Evolutionary conservation across 257 asterid genomes (phyloP).

Genomic region (Capsicum pubescens): DNA sequence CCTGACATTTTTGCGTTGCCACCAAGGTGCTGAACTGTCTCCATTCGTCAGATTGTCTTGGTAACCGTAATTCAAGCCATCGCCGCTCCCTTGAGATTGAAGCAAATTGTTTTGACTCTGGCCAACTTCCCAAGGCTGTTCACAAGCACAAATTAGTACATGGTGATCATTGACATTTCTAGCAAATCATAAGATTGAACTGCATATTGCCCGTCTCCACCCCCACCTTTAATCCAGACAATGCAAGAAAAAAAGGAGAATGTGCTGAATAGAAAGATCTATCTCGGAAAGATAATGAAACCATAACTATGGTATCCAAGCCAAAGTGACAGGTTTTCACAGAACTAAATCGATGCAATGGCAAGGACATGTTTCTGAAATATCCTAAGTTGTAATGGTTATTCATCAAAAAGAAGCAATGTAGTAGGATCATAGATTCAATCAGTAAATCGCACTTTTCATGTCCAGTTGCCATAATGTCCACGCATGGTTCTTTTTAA

Average conservation of each 20-base stretch:
- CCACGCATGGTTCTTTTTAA: not conserved
- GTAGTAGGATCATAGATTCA: not conserved
- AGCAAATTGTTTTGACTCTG: constrained; percentile 55
- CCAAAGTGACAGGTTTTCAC: constrained; percentile 2
- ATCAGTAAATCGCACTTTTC: not conserved
- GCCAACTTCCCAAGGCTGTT: constrained; percentile 90
- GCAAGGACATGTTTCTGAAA: not conserved
- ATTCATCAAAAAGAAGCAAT: constrained; percentile 8
- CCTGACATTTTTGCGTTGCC: constrained; percentile 63
- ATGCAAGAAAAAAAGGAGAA: not conserved
- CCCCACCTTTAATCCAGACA: constrained; percentile 3
- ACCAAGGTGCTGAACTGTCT: constrained; percentile 57
- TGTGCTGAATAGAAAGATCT: constrained; percentile 2
- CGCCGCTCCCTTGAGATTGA: constrained; percentile 52
- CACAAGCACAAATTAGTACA: constrained; percentile 31
- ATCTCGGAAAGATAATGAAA: not conserved
- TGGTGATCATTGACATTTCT: constrained; percentile 1
- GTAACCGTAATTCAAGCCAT: constrained; percentile 38
- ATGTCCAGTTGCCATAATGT: not conserved
- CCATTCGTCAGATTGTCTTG: constrained; percentile 55
- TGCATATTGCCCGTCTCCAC: not conserved
- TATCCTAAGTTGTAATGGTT: constrained; percentile 15
- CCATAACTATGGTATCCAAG: not conserved
- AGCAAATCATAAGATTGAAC: constrained; percentile 4
- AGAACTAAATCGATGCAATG: not conserved